Conservation (phyloP, 306 rosid species). For the Cicer bijugum region DNA sequence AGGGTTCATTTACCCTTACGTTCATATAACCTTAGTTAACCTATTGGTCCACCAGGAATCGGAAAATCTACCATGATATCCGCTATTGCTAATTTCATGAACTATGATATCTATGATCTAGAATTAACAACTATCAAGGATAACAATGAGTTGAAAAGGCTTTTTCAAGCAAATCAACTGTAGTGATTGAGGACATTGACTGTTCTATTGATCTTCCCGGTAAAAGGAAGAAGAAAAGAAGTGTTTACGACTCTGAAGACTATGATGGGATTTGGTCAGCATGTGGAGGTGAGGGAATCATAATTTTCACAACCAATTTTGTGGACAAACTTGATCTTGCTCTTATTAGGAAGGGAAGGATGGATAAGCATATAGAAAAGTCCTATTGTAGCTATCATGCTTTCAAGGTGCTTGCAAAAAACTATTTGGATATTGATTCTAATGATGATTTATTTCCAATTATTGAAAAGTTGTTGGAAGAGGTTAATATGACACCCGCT, state of each 20-base stretch:
- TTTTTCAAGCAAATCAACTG: conserved; percentile 54
- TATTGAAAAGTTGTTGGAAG: conserved; percentile 49
- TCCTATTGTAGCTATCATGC: conserved; percentile 67
- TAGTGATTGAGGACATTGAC: conserved; percentile 73
- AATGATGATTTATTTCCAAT: conserved; percentile 50
- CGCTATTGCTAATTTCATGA: conserved; percentile 69
- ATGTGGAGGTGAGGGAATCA: conserved; percentile 68
- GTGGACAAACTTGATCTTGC: conserved; percentile 75
- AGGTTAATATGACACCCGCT: conserved; percentile 62
- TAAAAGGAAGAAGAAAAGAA: conserved; percentile 34
- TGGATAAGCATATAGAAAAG: conserved; percentile 77
- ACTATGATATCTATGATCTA: conserved; percentile 70
- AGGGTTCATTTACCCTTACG: conserved; percentile 49
- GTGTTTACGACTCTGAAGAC: background rate
- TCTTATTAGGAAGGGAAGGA: conserved; percentile 66
- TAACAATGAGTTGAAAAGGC: conserved; percentile 55
- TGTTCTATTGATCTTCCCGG: conserved; percentile 75
- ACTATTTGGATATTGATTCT: conserved; percentile 63
- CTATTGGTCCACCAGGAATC: conserved; percentile 72
- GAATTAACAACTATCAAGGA: conserved; percentile 62
- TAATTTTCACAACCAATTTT: conserved; percentile 69
- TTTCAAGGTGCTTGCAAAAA: conserved; percentile 66
- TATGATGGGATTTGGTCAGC: conserved; percentile 85
- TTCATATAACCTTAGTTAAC: conserved; percentile 55
- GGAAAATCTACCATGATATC: conserved; percentile 73